phyloP scores from a whole-genome alignment of 495 filamentous ascomycete species.

The Talaromyces liani region DNA sequence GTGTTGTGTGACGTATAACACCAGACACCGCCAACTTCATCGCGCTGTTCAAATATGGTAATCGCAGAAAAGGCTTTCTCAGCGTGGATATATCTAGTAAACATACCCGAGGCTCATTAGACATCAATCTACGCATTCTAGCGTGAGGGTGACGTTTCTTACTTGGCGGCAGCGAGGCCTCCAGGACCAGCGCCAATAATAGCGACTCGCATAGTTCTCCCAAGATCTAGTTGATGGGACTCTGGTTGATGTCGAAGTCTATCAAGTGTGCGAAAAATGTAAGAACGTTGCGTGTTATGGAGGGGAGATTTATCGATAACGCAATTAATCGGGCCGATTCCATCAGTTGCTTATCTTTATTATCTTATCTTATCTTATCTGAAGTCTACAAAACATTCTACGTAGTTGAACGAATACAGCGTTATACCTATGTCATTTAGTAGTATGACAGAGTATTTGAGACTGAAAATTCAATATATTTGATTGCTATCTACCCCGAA shows the following conservation, averaged over 20 bases:
- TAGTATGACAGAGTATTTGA: not conserved
- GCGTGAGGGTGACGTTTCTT: slow-evolving; percentile 6
- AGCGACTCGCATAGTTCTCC: slow-evolving; percentile 18
- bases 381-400: not conserved
- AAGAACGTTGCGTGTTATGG: not conserved
- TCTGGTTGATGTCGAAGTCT: not conserved
- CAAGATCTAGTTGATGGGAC: not conserved
- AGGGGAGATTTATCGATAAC: not conserved
- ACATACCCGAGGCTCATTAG: not conserved
- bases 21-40: slow-evolving; percentile 74
- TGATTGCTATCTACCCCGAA: not conserved
- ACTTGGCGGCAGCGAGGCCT: slow-evolving; percentile 38
- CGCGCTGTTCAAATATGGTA: slow-evolving; percentile 74
- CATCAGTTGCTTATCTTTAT: not conserved
- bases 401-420: not conserved
- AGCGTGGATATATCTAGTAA: slow-evolving; percentile 59
- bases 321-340: not conserved
- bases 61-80: slow-evolving; percentile 65
- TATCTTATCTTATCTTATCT: not conserved
- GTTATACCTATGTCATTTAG: not conserved
- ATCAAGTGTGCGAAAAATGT: not conserved
- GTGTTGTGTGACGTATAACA: slow-evolving; percentile 40
- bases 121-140: not conserved
- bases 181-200: slow-evolving; percentile 41
- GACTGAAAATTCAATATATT: not conserved